Conservation (phyloP, 192 early-diverging fungal species). For the Paraglomus brasilianum region DNA sequence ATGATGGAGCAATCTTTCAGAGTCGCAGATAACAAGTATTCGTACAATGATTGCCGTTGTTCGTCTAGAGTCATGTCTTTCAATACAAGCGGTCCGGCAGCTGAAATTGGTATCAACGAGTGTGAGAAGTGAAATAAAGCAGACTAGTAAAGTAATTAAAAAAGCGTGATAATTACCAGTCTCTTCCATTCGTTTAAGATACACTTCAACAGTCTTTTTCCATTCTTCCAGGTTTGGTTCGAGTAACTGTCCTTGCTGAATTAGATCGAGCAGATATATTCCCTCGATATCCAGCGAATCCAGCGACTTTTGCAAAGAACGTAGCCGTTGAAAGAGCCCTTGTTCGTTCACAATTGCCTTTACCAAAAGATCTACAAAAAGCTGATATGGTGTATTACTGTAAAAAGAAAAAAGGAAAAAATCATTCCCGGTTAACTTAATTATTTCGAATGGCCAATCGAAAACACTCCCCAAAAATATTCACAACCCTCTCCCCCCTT, state of each 20-base stretch:
- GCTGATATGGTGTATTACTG: neutral
- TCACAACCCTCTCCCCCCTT: no score
- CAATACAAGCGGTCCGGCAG: neutral
- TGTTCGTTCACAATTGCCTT: constrained; percentile 45
- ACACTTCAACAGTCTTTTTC: constrained; percentile 34
- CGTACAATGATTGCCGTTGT: constrained; percentile 53
- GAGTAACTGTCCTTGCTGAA: neutral
- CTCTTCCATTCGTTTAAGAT: constrained; percentile 38
- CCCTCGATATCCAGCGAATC: constrained; percentile 63
- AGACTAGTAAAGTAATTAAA: neutral
- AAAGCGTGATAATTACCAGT: neutral
- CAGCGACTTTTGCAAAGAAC: constrained; percentile 48
- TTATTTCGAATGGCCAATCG: no score
- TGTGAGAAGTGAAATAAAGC: no score
- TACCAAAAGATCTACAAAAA: constrained; percentile 34
- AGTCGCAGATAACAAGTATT: constrained; percentile 70
- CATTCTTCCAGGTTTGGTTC: constrained; percentile 50
- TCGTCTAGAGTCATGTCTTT: constrained; percentile 30
- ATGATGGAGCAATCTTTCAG: constrained; percentile 80
- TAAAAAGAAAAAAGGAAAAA: constrained; percentile 7
- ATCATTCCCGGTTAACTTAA: neutral
- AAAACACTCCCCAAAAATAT: no score
- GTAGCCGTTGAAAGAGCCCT: constrained; percentile 46
- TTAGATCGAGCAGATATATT: constrained; percentile 32
- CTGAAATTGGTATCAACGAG: no score